phyloP scores from a whole-genome alignment of 257 asterid genomes.

The Rubia yunnanensis region DNA sequence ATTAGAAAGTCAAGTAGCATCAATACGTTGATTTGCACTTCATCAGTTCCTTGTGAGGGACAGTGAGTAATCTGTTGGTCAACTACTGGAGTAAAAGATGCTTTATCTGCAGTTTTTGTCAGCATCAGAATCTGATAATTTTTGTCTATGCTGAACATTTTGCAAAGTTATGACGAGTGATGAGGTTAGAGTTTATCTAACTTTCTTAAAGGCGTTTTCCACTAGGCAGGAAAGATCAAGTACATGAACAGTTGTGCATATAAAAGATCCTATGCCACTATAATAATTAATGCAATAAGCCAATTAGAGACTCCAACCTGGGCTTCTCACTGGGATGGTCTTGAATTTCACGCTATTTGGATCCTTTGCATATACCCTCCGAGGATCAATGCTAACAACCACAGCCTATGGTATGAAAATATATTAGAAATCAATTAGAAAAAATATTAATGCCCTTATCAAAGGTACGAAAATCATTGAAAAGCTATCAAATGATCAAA shows the following conservation, averaged over 20 bases:
- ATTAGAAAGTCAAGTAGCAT: neutral
- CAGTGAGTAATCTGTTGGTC: neutral
- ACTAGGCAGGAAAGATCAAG: neutral
- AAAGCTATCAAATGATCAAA: neutral
- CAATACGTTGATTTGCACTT: neutral
- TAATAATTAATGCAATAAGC: neutral
- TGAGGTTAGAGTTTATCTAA: neutral
- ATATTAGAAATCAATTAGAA: conserved; percentile 1
- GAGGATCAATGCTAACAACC: conserved; percentile 96
- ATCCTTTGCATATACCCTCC: conserved; percentile 64
- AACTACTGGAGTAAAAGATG: too few relatives aligned
- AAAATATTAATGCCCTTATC: neutral
- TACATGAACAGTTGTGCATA: neutral
- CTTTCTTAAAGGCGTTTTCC: neutral
- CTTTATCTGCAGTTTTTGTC: neutral
- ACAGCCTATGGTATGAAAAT: conserved; percentile 55
- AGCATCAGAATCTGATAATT: neutral
- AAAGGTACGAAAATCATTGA: neutral
- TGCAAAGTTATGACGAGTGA: neutral
- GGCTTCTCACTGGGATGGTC: conserved; percentile 52
- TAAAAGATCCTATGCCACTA: neutral
- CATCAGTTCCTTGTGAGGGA: neutral
- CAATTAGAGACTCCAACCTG: conserved; percentile 43
- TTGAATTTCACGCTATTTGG: conserved; percentile 66
- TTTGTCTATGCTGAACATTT: neutral